Base-by-base conservation (phyloP, 805 yeast species). In the Cyberlindnera saturnus region DNA sequence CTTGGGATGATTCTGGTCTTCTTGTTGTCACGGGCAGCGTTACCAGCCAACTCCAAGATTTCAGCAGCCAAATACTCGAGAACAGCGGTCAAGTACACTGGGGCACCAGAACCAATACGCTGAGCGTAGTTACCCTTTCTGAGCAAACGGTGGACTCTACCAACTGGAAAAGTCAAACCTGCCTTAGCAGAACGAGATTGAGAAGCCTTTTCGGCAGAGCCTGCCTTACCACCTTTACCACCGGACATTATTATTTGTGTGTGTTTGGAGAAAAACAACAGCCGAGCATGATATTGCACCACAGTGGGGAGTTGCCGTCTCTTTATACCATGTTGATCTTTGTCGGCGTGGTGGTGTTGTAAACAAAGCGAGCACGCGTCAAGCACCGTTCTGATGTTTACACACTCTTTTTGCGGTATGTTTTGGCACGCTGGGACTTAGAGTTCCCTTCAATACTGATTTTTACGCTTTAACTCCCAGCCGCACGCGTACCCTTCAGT, bases 21-120 rank as follows among this genome's bases (percentile, higher is more conserved):
- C 82, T 91, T 91, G 90, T 87, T 89, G 73, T 91, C 97, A 79
- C 96, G 86, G 50, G 98, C 97, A 60, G 97, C 98, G 75, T 89
- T 88, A 79, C 98, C 98, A 52, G 98, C 98, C 74, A 91, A 83
- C 77, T 91, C 98, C 63, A 91, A 82, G 57, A 91, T 88, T 81
- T 91, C 98, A 59, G 97, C 97, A 66, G 96, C 90, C 68, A 91
- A 80, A 70, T 91, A 91, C 74, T 91, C 98, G 62, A 91, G 78
- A 46, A 91, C 97, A 44, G 98, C 95, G 58, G 98, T 90, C 66
- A 91, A 79, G 75, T 90, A 91, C 53, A 91, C 91, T 74, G 98
- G 97, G 63, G 98, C 97, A 82, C 96, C 96, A 57, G 97, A 89
- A 81, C 98, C 97, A 61, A 91, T 84, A 77, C 98, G 84, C 76